Conservation (phyloP, 2,329 filamentous ascomycete genomes). For the Claviceps lovelessii region DNA sequence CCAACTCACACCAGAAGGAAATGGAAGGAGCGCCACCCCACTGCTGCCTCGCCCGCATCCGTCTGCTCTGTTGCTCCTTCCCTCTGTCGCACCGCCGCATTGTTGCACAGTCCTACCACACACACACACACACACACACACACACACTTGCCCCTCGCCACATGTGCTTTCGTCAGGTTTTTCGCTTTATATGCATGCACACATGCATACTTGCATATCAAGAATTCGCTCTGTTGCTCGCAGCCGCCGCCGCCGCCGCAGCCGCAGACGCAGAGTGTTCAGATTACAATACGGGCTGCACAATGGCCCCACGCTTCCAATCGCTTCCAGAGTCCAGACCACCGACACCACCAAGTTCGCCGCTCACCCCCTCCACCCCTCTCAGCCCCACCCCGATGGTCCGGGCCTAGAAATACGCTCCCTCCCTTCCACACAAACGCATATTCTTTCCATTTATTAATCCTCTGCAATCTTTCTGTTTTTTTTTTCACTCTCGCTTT, state of each 20-base stretch:
- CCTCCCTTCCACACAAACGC: not conserved
- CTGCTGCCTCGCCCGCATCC: not conserved
- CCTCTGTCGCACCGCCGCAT: not conserved
- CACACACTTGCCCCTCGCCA: slow-evolving; percentile 2
- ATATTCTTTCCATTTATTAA: not conserved
- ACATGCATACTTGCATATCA: not conserved
- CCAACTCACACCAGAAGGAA: too few species aligned
- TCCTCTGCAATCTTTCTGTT: not conserved
- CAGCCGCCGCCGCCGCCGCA: not conserved
- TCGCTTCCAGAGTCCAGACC: not conserved
- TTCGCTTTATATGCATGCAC: not conserved
- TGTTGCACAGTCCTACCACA: not conserved
- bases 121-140: too few species aligned
- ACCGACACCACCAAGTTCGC: not conserved
- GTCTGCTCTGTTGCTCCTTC: not conserved
- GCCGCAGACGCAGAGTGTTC: not conserved
- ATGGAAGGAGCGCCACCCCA: not conserved
- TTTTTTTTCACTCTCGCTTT: not conserved
- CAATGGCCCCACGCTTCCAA: not conserved
- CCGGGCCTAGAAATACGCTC: slow-evolving; percentile 9
- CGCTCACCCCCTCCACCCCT: not conserved
- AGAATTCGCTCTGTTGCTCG: not conserved
- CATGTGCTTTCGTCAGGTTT: not conserved
- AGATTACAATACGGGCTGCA: too few species aligned
- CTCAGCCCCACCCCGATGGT: slow-evolving; percentile 1